Conservation (phyloP, 805 yeast species). For the Ogataea henricii region DNA sequence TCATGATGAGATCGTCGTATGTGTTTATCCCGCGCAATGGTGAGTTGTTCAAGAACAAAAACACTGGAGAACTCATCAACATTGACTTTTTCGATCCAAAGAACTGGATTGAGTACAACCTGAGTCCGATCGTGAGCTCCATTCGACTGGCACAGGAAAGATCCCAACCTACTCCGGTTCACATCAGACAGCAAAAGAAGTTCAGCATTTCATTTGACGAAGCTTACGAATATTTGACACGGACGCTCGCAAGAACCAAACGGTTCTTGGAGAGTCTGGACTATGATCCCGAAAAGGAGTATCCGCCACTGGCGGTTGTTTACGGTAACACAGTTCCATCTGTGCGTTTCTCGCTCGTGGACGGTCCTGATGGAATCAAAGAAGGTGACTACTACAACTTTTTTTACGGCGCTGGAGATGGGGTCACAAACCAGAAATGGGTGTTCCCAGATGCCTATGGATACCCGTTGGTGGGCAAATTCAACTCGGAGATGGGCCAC, state of each 20-base stretch:
- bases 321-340: slow-evolving; percentile 85
- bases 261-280: slow-evolving; percentile 57
- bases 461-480: slow-evolving; percentile 69
- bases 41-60: slow-evolving; percentile 64
- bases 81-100: slow-evolving; percentile 80
- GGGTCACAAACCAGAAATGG: slow-evolving; percentile 84
- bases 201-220: slow-evolving; percentile 49
- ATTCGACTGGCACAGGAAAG: slow-evolving; percentile 34
- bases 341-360: slow-evolving; percentile 75
- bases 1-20: slow-evolving; percentile 85
- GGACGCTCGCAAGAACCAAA: slow-evolving; percentile 62
- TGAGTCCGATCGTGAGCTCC: slow-evolving; percentile 70
- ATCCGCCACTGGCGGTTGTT: slow-evolving; percentile 84
- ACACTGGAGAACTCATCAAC: slow-evolving; percentile 57
- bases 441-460: slow-evolving; percentile 76
- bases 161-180: slow-evolving; percentile 17
- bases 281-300: slow-evolving; percentile 47
- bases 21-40: slow-evolving; percentile 78
- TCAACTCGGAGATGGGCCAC: slow-evolving; percentile 70
- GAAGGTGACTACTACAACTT: slow-evolving; percentile 76
- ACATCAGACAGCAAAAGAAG: slow-evolving; percentile 31
- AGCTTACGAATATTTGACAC: slow-evolving; percentile 62
- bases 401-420: slow-evolving; percentile 89
- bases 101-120: slow-evolving; percentile 73
- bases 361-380: slow-evolving; percentile 59